Evolutionary conservation across 2,329 filamentous ascomycete species (phyloP).

Genomic region (Corinectria fuckeliana): DNA sequence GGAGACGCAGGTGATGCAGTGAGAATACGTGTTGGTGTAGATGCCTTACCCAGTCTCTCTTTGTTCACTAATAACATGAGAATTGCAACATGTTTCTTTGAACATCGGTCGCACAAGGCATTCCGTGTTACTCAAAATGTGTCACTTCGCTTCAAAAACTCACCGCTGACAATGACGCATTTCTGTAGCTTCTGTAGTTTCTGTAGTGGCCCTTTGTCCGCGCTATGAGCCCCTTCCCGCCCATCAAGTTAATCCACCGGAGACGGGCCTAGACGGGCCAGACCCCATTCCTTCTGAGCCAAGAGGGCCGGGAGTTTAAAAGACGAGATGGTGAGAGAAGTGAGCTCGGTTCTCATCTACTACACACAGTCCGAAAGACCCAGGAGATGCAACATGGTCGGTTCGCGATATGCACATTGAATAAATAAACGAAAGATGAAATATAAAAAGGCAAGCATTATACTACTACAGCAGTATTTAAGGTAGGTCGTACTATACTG

Average conservation of each 20-base stretch:
- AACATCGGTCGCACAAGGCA: not conserved
- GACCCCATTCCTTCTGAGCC: slow-evolving; percentile 4
- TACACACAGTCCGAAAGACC: not conserved
- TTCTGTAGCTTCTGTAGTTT: slow-evolving; percentile 20
- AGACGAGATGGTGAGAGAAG: not conserved
- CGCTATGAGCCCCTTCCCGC: slow-evolving; percentile 21
- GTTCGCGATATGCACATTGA: not conserved
- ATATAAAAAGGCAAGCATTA: too few relatives aligned
- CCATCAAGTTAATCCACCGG: slow-evolving; percentile 24
- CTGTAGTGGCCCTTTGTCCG: slow-evolving; percentile 22
- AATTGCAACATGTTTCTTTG: slow-evolving; percentile 1
- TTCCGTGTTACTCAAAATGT: slow-evolving; percentile 1
- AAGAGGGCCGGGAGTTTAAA: not conserved
- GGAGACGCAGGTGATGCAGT: slow-evolving; percentile 9
- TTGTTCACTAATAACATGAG: not conserved
- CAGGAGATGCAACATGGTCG: not conserved
- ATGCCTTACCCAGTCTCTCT: slow-evolving; percentile 3
- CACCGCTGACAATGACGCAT: slow-evolving; percentile 26
- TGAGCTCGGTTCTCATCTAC: not conserved
- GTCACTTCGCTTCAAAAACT: slow-evolving; percentile 21
- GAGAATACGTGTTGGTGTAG: not conserved
- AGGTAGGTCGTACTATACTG: too few relatives aligned
- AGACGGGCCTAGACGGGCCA: slow-evolving; percentile 19
- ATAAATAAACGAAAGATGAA: too few relatives aligned
- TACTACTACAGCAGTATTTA: too few relatives aligned